These are phyloP conservation scores for Rubroboletus pulcherrimus DNA, from an alignment of 768 basidiomycete genomes.

Conservation along the genomic window DNA sequence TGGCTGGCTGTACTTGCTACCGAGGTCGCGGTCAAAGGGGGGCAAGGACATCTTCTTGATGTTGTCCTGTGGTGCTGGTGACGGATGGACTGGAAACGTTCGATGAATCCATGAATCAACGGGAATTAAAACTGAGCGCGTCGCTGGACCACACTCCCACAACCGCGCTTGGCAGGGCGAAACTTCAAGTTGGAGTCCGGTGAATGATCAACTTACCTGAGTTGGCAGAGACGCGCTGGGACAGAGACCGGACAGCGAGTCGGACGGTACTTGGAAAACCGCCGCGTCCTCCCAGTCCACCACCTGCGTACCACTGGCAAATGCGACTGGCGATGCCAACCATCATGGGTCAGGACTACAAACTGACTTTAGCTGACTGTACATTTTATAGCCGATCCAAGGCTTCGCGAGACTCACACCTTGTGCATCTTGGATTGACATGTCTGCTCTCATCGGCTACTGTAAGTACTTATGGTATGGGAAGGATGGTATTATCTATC, in stretches of 20 bases:
- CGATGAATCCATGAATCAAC: neutral
- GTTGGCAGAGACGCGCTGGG: neutral
- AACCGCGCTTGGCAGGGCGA: neutral
- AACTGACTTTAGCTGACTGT: neutral
- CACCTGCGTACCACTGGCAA: neutral
- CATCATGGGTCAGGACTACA: neutral
- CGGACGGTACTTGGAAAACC: neutral
- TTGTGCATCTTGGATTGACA: too few species aligned
- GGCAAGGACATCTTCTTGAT: constrained; percentile 17
- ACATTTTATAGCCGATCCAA: too few species aligned
- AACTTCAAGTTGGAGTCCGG: too few species aligned
- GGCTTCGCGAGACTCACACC: too few species aligned
- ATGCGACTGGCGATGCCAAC: neutral
- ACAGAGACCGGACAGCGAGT: neutral
- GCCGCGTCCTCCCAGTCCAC: neutral
- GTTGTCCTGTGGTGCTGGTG: neutral
- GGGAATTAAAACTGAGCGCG: neutral
- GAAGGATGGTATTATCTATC: too few species aligned
- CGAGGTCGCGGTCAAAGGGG: constrained; percentile 14
- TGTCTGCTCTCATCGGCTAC: too few species aligned
- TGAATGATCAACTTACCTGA: neutral
- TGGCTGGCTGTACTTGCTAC: constrained; percentile 23
- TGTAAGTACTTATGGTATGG: too few species aligned
- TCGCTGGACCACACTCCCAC: neutral
- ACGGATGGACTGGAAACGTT: neutral